Conservation (phyloP, 2,329 filamentous ascomycete genomes). For the Parafenestella ontariensis region DNA sequence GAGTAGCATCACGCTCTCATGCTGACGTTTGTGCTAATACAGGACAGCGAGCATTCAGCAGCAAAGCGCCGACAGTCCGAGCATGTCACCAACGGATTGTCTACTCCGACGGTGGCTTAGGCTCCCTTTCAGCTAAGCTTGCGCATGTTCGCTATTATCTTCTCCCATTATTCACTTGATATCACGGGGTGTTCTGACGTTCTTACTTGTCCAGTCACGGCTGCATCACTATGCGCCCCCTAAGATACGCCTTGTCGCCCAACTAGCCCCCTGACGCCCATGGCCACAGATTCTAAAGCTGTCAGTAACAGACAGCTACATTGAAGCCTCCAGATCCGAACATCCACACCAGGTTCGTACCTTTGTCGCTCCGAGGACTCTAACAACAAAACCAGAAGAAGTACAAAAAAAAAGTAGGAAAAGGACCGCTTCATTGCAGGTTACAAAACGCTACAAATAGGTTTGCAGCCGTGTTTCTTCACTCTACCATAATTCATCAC, state of each 20-base stretch:
- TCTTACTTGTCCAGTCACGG: slow-evolving; percentile 32
- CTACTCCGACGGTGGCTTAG: slow-evolving; percentile 39
- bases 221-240: slow-evolving; percentile 20
- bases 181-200: slow-evolving; percentile 33
- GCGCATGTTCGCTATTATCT: slow-evolving; percentile 36
- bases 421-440: slow-evolving; percentile 16
- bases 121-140: slow-evolving; percentile 37
- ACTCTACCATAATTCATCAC: slow-evolving; percentile 6
- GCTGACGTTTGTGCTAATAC: slow-evolving; percentile 47
- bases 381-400: slow-evolving; percentile 34
- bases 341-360: slow-evolving; percentile 23
- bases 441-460: slow-evolving; percentile 21
- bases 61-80: slow-evolving; percentile 45
- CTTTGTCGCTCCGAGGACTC: slow-evolving; percentile 14
- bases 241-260: slow-evolving; percentile 15
- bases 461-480: slow-evolving; percentile 7
- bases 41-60: slow-evolving; percentile 43
- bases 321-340: slow-evolving; percentile 9
- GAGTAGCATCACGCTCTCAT: slow-evolving; percentile 28
- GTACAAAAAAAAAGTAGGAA: slow-evolving; percentile 40
- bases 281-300: background rate
- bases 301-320: background rate
- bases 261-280: slow-evolving; percentile 16
- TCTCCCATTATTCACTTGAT: slow-evolving; percentile 16
- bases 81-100: slow-evolving; percentile 37